A percentile compares a stretch with the other conserved stretches of the same genome.
Conservation (phyloP, 129 eudicot species). For the Flaveria sonorensis region DNA sequence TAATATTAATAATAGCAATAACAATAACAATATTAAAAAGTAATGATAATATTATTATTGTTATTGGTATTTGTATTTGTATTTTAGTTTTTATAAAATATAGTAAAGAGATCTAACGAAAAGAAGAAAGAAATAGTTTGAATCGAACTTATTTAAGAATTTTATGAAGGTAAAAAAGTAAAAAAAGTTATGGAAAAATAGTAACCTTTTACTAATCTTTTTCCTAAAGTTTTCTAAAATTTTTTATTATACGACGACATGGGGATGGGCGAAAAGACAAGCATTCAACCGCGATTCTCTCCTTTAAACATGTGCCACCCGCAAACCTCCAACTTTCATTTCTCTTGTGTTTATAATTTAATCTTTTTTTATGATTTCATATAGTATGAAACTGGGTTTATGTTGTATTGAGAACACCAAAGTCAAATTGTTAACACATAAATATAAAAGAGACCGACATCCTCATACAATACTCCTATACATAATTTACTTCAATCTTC, state of each 20-base stretch:
- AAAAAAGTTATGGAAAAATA: no score
- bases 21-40: no score
- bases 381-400: neutral
- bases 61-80: no score
- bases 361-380: neutral
- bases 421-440: neutral
- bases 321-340: conserved; percentile 4
- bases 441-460: conserved; percentile 30
- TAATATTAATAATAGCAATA: no score
- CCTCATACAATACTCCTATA: conserved; percentile 14
- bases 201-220: no score
- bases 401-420: conserved; percentile 16
- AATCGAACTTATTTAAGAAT: no score
- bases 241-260: neutral
- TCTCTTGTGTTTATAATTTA: neutral
- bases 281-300: conserved; percentile 46
- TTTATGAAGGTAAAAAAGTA: no score
- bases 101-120: no score
- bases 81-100: no score
- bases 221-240: neutral
- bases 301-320: conserved; percentile 35
- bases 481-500: conserved; percentile 28
- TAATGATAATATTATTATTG: no score
- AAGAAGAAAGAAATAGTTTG: no score
- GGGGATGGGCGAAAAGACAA: conserved; percentile 39